Evolutionary conservation across 352 stramenopile species (phyloP), one percentile per base, ranked within the genome.

Genomic region (Phytophthora rubi): DNA sequence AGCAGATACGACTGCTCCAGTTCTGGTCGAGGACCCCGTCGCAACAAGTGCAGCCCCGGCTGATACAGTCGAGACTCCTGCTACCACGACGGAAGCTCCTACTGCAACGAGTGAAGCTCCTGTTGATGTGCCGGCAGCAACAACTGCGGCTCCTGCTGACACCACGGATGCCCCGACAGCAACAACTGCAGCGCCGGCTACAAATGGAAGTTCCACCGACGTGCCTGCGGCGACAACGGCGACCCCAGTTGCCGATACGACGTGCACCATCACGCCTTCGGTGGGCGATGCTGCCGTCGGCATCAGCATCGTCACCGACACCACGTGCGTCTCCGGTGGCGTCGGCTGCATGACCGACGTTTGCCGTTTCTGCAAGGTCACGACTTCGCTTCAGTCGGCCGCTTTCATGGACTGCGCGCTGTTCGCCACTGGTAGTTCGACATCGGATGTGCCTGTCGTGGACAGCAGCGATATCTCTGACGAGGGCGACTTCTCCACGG

Each of bases 311-410:
- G 18, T 77, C 28, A 68, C 70, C 2, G 78, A 85, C 18, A 9
- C 51, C 9, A 60, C 59, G 26, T 83, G 76, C 28, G 60, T 33
- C 9, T 62, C n/a, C 15, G 78, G 75, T 6, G 78, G 78, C 6
- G 6, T 80, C 21, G 78, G 78, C 35, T 86, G 78, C 54, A 72
- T 83, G 4, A 67, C 68, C 23, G 55, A 65, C 23, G 64, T 76
- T 21, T 86, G 78, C 65, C 73, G 76, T 45, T 83, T 77, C 70
- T 85, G 78, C 68, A 81, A 83, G 72, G 57, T 64, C 12, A 66
- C 28, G 3, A 69, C 55, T 18, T 82, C 77, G 8, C 26, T 42
- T 4, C 60, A 73, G 60, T 82, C 71, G 3, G 45, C 63, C 6
- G 63, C 73, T 4, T 63, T 82, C 28, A 8, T 64, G 33, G 53